Evolutionary conservation across 148 eudicot genomes (phyloP), one percentile per base, ranked within the genome.

Genomic region (Persicaria tinctoria): DNA sequence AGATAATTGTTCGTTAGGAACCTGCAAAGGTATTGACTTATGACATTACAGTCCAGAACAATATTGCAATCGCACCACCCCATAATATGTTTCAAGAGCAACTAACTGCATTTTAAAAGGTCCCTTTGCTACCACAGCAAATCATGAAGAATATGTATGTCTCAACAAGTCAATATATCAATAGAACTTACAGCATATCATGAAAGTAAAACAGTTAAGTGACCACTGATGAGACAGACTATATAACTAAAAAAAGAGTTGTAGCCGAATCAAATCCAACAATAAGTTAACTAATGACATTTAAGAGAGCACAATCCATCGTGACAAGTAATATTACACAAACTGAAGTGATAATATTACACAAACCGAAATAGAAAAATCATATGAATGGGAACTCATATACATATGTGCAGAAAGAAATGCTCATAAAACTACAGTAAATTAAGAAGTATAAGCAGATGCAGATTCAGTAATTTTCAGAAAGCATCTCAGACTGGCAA

Each of bases 1-100:
- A 92, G 97, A 83, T 95, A 92, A 80, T 86, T 95, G 80, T 95
- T 92, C 75, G 98, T 92, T 60, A 95, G 73, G 82, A 95, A 95
- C 98, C 98, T 92, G 84, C 46, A 62, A 0, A 38, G n/a, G 51
- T 14, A 60, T 46, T 16, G 55, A 12, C 68, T 46, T 23, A 51
- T 27, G 76, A 47, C 27, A 62, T 27, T 23, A 14, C 45, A 56
- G 63, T 53, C 17, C 46, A 63, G 53, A 41, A 60, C 17, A 20
- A 27, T 9, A 62, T 3, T 23, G 68, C 68, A 62, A 27, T 4
- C 9, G 17, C 16, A 62, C 45, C 68, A 62, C 27, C 27, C 27
- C 70, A 64, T 7, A 64, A 32, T 27, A 62, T 27, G 5, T 32
- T 62, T 62, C 46, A 64, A 32, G 8, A 64, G 70, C 70, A 38